Conservation (phyloP, 2,329 filamentous ascomycete genomes). For the Microthyrium microscopicum region DNA sequence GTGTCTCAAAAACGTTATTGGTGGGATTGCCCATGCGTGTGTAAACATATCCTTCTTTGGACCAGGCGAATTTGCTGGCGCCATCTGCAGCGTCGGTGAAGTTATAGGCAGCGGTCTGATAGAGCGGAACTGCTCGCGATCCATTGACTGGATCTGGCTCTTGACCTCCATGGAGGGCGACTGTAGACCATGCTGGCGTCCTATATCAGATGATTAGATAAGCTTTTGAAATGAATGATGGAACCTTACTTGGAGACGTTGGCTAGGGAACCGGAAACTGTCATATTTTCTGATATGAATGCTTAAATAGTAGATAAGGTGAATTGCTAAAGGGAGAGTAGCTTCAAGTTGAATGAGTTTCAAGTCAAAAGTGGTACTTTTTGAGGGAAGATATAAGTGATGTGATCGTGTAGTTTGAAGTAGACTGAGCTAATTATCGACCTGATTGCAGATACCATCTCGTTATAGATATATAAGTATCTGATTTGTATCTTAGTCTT, state of each 20-base stretch:
- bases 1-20: constrained; percentile 22
- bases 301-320: too few relatives aligned
- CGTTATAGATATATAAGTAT: too few relatives aligned
- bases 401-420: too few relatives aligned
- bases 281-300: constrained; percentile 9
- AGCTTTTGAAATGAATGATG: neutral
- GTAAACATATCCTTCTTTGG: constrained; percentile 23
- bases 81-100: constrained; percentile 24
- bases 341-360: too few relatives aligned
- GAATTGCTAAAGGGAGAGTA: too few relatives aligned
- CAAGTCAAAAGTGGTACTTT: too few relatives aligned
- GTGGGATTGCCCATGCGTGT: constrained; percentile 24
- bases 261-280: constrained; percentile 13
- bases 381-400: too few relatives aligned
- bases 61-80: constrained; percentile 17
- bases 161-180: constrained; percentile 13
- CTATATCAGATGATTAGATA: constrained; percentile 7
- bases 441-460: too few relatives aligned
- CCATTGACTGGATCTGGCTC: constrained; percentile 14
- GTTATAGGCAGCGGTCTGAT: constrained; percentile 13
- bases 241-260: constrained; percentile 10
- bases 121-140: constrained; percentile 13
- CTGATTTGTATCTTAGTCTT: too few relatives aligned
- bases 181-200: constrained; percentile 12
- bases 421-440: too few relatives aligned